A percentile compares a stretch with the other conserved stretches of the same genome.
Conservation (phyloP, 805 yeast genomes). For the Saccharomycopsis fibuligera region DNA sequence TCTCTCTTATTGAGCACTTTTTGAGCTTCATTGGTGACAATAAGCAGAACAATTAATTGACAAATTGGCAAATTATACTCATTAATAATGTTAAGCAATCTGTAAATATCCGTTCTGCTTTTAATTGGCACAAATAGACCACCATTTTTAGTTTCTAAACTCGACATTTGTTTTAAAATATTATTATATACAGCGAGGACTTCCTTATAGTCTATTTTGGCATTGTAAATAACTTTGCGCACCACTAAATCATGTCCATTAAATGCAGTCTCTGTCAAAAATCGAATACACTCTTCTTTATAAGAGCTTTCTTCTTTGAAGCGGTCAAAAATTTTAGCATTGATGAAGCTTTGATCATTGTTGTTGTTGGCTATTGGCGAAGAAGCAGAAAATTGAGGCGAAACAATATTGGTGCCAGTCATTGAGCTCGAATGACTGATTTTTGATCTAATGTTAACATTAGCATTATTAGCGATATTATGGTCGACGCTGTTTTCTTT, state of each 20-base stretch:
- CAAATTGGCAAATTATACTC: conserved; percentile 38
- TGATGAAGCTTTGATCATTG: neutral
- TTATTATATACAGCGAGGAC: conserved; percentile 21
- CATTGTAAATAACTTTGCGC: conserved; percentile 1
- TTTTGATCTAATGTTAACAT: neutral
- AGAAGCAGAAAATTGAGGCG: neutral
- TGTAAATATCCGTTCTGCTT: conserved; percentile 15
- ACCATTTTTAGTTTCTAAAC: neutral
- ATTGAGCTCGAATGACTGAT: neutral
- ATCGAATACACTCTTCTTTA: neutral
- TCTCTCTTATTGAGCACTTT: conserved; percentile 14
- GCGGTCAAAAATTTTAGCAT: neutral
- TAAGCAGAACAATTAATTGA: conserved; percentile 34
- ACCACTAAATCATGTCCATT: neutral
- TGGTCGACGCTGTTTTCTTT: too few relatives aligned
- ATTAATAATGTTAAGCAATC: conserved; percentile 27
- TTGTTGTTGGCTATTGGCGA: neutral
- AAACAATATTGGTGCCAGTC: neutral
- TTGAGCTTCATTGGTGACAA: conserved; percentile 21
- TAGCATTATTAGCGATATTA: too few relatives aligned
- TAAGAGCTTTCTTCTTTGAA: neutral
- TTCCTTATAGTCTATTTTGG: conserved; percentile 13
- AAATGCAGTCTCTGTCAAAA: neutral
- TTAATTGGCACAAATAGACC: conserved; percentile 11
- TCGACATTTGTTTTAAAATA: conserved; percentile 11